Percentiles rank a stretch among this genome's conserved stretches.
These are phyloP conservation scores for Pisolithus orientalis DNA, from an alignment of 768 basidiomycete species.

Conservation along the genomic window DNA sequence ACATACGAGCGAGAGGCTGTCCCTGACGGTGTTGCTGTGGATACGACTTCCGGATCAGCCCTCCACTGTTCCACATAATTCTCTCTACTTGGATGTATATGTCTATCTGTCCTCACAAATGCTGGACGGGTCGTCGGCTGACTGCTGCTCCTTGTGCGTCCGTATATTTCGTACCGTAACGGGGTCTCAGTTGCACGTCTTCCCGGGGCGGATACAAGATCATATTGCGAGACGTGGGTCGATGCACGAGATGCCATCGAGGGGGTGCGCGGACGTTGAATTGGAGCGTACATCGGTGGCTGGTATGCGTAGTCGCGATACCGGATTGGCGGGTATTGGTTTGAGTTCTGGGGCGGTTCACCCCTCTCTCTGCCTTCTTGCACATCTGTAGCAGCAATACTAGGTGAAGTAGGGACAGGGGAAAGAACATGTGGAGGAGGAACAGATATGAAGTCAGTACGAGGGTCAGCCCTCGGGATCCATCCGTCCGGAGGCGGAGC, in stretches of 20 bases:
- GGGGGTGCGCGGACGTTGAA: slow-evolving; percentile 11
- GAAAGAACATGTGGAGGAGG: slow-evolving; percentile 18
- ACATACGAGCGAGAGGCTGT: slow-evolving; percentile 17
- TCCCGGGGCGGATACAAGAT: slow-evolving; percentile 18
- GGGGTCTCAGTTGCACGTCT: slow-evolving; percentile 18
- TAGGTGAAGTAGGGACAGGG: slow-evolving; percentile 11
- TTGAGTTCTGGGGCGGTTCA: slow-evolving; percentile 3
- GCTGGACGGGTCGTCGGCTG: slow-evolving; percentile 13
- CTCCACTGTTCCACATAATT: slow-evolving; percentile 25
- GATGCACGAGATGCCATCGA: slow-evolving; percentile 23
- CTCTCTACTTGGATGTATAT: slow-evolving; percentile 15
- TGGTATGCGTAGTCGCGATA: slow-evolving; percentile 27
- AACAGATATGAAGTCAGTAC: slow-evolving; percentile 15
- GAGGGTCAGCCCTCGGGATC: slow-evolving; percentile 25
- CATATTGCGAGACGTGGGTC: slow-evolving; percentile 27
- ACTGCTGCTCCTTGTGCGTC: slow-evolving; percentile 19
- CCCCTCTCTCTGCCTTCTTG: slow-evolving; percentile 3
- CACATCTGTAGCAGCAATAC: slow-evolving; percentile 8
- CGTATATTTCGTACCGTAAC: slow-evolving; percentile 21
- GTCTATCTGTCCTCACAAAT: slow-evolving; percentile 13
- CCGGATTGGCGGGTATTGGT: slow-evolving; percentile 17
- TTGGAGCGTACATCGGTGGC: slow-evolving; percentile 1
- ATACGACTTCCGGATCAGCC: slow-evolving; percentile 18
- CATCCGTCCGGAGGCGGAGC: slow-evolving; percentile 18
- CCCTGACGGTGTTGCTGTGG: slow-evolving; percentile 11